Conservation (phyloP, 148 eudicot genomes). For the Cornus kousa region DNA sequence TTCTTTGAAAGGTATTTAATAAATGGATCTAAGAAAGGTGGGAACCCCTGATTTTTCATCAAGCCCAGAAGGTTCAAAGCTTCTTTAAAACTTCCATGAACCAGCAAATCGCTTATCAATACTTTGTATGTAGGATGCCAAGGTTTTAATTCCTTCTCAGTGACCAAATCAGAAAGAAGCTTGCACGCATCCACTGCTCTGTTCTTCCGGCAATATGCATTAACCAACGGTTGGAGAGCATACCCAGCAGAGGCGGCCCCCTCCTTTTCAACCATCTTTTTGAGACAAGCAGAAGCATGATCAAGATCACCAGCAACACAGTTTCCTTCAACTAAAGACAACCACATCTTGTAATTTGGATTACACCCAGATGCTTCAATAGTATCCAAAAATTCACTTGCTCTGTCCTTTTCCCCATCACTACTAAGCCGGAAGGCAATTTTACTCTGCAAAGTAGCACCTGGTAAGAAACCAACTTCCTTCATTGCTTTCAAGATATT, state of each 20-base stretch:
- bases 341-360: constrained; percentile 43
- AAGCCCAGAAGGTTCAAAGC: constrained; percentile 52
- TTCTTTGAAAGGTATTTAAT: constrained; percentile 48
- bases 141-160: constrained; percentile 40
- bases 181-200: constrained; percentile 57
- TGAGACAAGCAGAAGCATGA: constrained; percentile 50
- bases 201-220: constrained; percentile 43
- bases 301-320: constrained; percentile 54
- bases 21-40: constrained; percentile 71
- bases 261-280: constrained; percentile 45
- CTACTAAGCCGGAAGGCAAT: constrained; percentile 62
- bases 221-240: constrained; percentile 52
- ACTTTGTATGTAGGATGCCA: constrained; percentile 61
- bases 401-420: constrained; percentile 43
- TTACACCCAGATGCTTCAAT: constrained; percentile 28
- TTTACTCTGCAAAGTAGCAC: constrained; percentile 35
- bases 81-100: constrained; percentile 44
- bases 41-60: constrained; percentile 80
- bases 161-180: constrained; percentile 47
- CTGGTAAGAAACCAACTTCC: constrained; percentile 54
- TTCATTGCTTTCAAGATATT: constrained; percentile 62
- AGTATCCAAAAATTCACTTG: constrained; percentile 47
- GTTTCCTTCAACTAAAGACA: constrained; percentile 63
- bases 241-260: constrained; percentile 43
- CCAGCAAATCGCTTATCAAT: constrained; percentile 56